Percentiles rank a stretch among this genome's conserved stretches.
Conservation (phyloP, 202 grass and related monocot species). For the Setaria viridis region DNA sequence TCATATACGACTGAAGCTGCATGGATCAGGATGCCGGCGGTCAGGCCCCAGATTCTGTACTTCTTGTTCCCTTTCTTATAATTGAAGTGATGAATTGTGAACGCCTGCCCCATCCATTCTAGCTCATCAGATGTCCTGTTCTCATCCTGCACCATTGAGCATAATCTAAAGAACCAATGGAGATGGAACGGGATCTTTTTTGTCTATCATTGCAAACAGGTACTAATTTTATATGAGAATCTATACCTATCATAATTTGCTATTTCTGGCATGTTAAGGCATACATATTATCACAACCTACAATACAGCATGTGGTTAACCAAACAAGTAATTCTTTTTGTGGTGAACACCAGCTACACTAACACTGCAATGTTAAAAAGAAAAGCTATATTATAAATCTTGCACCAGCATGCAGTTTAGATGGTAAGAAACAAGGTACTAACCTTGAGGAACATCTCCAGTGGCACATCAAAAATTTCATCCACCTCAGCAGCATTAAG, state of each 20-base stretch:
- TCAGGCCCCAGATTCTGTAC: constrained; percentile 87
- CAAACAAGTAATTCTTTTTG: neutral
- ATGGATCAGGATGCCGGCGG: constrained; percentile 75
- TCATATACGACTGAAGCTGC: constrained; percentile 78
- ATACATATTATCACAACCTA: neutral
- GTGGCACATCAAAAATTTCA: constrained; percentile 67
- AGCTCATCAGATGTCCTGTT: constrained; percentile 61
- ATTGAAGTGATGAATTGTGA: constrained; percentile 68
- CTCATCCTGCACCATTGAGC: constrained; percentile 53
- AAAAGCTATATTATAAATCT: neutral
- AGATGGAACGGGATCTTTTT: neutral
- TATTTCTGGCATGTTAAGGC: neutral
- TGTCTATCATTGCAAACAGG: neutral
- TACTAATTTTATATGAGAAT: neutral
- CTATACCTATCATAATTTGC: neutral
- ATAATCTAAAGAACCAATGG: no score
- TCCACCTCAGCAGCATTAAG: constrained; percentile 76
- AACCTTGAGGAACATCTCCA: constrained; percentile 96
- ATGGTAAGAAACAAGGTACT: constrained; percentile 1
- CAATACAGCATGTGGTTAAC: neutral
- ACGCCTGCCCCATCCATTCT: constrained; percentile 79
- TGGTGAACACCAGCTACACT: neutral
- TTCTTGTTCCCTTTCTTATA: constrained; percentile 58
- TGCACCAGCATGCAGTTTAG: neutral
- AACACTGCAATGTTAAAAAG: neutral